Conservation (phyloP, 164 flowering plant genomes). For the Stephania japonica region DNA sequence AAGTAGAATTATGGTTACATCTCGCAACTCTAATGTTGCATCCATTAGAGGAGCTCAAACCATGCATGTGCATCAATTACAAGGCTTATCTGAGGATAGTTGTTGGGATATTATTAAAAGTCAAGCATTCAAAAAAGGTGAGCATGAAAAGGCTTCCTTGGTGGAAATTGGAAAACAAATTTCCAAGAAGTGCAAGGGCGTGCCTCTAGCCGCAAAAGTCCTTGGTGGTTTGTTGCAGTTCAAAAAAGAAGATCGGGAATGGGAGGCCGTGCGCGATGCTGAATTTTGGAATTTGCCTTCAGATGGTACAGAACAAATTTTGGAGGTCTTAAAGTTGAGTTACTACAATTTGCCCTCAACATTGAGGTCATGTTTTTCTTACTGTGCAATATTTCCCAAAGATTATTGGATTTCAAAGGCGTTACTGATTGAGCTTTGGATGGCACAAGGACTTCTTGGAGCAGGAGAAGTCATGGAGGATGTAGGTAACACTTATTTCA, state of each 20-base stretch:
- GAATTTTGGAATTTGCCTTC: background rate
- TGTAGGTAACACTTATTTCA: background rate
- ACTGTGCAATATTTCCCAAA: background rate
- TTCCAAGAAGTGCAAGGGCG: slow-evolving; percentile 6
- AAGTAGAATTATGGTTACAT: too few relatives aligned
- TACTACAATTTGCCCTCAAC: background rate
- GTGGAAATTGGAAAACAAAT: slow-evolving; percentile 3
- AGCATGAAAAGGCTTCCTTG: background rate
- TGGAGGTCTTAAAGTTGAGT: background rate
- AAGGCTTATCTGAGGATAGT: background rate
- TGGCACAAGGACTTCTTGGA: too few relatives aligned
- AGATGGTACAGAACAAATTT: background rate
- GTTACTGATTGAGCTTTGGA: too few relatives aligned
- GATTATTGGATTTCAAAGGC: too few relatives aligned
- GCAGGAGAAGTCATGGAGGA: too few relatives aligned
- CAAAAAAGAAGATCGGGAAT: background rate
- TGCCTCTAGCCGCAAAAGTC: background rate
- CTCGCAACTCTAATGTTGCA: too few relatives aligned
- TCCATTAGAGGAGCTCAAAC: too few relatives aligned
- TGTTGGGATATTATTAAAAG: slow-evolving; percentile 6
- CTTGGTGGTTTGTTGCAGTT: slow-evolving; percentile 4
- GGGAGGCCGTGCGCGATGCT: too few relatives aligned
- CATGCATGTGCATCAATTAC: too few relatives aligned
- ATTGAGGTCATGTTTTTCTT: slow-evolving; percentile 5
- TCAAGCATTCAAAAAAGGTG: slow-evolving; percentile 3